A percentile compares a stretch with the other conserved stretches of the same genome.
These are phyloP conservation scores for Globisporangium paroecandrum DNA, from an alignment of 352 stramenopile genomes.

Conservation along the genomic window DNA sequence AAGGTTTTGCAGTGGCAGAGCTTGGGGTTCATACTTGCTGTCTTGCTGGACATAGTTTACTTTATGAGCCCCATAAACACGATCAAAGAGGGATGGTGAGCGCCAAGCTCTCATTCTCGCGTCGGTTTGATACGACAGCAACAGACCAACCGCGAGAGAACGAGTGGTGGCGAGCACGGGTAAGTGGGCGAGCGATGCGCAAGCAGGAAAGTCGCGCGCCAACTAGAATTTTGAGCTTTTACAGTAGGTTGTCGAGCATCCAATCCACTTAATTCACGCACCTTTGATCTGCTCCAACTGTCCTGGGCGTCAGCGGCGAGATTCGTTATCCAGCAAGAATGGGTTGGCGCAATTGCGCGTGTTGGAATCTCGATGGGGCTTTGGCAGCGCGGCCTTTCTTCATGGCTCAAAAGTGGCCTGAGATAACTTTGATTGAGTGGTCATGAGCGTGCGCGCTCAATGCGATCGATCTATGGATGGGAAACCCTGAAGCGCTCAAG, in stretches of 20 bases:
- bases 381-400: background rate
- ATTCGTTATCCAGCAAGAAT: background rate
- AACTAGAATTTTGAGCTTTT: background rate
- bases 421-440: background rate
- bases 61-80: background rate
- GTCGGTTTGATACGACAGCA: background rate
- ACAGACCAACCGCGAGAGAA: background rate
- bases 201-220: background rate
- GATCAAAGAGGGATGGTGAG: background rate
- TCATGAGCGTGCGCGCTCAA: background rate
- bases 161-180: background rate
- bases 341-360: background rate
- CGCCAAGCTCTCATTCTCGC: background rate
- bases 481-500: background rate
- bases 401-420: background rate
- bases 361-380: background rate
- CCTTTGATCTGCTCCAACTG: background rate
- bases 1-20: background rate
- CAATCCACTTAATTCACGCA: background rate
- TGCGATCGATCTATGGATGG: background rate
- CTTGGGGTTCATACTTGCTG: too few relatives aligned
- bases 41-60: background rate
- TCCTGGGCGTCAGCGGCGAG: background rate
- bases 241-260: background rate
- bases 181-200: background rate